phyloP scores from a whole-genome alignment of 345 rosid genomes.

The Geranium rotundifolium region DNA sequence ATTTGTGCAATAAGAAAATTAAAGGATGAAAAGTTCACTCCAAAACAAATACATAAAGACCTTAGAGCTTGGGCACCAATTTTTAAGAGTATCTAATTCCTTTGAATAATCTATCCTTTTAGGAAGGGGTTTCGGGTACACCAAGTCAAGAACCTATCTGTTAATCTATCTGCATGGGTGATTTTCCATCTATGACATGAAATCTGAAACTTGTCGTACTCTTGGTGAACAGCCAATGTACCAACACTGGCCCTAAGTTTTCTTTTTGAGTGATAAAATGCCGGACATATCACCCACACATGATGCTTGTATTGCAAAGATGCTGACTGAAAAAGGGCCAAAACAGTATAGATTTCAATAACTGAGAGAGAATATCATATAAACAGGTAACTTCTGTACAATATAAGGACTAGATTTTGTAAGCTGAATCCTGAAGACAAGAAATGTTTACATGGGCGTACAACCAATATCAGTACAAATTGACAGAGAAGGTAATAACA shows the following conservation, averaged over 20 bases:
- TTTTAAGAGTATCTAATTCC: too few relatives aligned
- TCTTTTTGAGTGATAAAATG: too few relatives aligned
- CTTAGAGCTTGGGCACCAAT: too few relatives aligned
- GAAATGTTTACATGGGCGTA: background rate
- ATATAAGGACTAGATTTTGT: background rate
- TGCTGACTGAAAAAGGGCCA: background rate
- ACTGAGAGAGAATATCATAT: background rate
- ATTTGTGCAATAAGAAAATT: too few relatives aligned
- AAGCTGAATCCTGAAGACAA: background rate
- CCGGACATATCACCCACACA: background rate
- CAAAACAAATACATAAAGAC: too few relatives aligned
- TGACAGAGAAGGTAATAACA: background rate
- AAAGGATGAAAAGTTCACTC: too few relatives aligned
- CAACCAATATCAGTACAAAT: background rate
- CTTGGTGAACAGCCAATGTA: background rate
- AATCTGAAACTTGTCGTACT: background rate
- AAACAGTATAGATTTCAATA: background rate
- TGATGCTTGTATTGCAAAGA: background rate
- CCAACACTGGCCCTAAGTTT: background rate
- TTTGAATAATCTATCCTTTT: too few relatives aligned
- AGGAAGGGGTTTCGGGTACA: too few relatives aligned
- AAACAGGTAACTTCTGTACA: background rate
- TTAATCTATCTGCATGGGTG: too few relatives aligned
- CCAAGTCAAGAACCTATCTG: too few relatives aligned
- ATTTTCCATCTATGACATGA: too few relatives aligned